A percentile compares a stretch with the other conserved stretches of the same genome.
These are phyloP conservation scores for Trichomonas tenax DNA, from an alignment of 208 protist species.

Conservation along the genomic window DNA sequence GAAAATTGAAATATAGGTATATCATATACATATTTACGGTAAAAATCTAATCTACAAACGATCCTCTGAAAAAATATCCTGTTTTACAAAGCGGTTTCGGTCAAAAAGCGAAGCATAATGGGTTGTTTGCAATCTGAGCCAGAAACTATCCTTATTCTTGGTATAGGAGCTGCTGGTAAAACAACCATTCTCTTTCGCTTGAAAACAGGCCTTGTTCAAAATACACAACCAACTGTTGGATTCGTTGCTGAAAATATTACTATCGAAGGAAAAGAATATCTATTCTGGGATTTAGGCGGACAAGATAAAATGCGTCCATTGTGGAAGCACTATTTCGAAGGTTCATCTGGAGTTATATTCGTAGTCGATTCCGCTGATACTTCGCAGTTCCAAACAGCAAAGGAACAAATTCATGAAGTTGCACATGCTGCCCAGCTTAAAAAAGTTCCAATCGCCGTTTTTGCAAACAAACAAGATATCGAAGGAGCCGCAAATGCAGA, in stretches of 20 bases:
- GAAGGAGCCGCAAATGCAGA: conserved; percentile 80
- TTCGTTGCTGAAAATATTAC: conserved; percentile 64
- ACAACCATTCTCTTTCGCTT: conserved; percentile 74
- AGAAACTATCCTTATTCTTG: neutral
- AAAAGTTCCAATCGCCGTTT: conserved; percentile 78
- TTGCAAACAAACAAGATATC: conserved; percentile 97
- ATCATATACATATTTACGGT: too few species aligned
- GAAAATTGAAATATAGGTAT: too few species aligned
- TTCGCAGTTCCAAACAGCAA: conserved; percentile 54
- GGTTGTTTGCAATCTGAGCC: neutral
- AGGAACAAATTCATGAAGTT: conserved; percentile 64
- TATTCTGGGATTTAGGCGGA: conserved; percentile 72
- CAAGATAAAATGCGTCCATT: conserved; percentile 82
- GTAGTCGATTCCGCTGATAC: conserved; percentile 84
- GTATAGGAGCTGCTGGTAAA: conserved; percentile 52
- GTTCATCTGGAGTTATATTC: conserved; percentile 85
- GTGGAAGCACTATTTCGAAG: conserved; percentile 83
- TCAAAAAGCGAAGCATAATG: neutral
- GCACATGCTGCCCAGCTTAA: conserved; percentile 80
- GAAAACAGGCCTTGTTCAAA: conserved; percentile 73
- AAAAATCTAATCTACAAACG: too few species aligned
- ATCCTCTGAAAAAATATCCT: too few species aligned
- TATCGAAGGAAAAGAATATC: conserved; percentile 76
- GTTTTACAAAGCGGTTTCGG: neutral
- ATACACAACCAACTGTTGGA: conserved; percentile 83